These are phyloP conservation scores for Purshia tridentata DNA, from an alignment of 306 rosid genomes.

Conservation along the genomic window DNA sequence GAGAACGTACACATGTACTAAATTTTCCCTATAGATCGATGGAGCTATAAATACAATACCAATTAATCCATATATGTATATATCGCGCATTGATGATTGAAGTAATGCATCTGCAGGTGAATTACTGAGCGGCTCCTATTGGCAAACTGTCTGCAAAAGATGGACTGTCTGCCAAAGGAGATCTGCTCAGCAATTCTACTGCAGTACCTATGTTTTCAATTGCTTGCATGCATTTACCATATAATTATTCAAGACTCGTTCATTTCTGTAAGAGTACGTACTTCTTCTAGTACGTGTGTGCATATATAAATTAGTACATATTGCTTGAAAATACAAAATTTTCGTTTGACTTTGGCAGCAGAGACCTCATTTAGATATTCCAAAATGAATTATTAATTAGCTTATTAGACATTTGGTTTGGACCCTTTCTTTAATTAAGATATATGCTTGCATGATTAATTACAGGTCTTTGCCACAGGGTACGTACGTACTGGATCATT, in stretches of 20 bases:
- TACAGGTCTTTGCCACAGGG: not conserved
- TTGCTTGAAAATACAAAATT: too few relatives aligned
- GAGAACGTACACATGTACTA: too few relatives aligned
- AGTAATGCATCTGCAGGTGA: slow-evolving; percentile 13
- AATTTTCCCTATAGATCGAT: too few relatives aligned
- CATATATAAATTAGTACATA: too few relatives aligned
- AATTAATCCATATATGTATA: too few relatives aligned
- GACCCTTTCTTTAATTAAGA: not conserved
- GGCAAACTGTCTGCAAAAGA: slow-evolving; percentile 4
- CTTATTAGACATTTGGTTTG: not conserved
- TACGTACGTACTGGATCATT: not conserved
- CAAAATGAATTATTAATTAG: not conserved
- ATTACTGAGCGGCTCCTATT: slow-evolving; percentile 19
- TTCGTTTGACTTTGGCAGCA: too few relatives aligned
- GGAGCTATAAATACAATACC: too few relatives aligned
- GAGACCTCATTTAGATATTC: too few relatives aligned
- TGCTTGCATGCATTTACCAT: not conserved
- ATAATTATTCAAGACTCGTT: not conserved
- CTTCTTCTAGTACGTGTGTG: too few relatives aligned
- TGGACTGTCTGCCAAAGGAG: slow-evolving; percentile 20
- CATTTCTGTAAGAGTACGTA: too few relatives aligned
- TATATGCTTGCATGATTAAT: not conserved
- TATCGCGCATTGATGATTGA: too few relatives aligned
- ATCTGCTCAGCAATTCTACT: slow-evolving; percentile 24
- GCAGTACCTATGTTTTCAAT: not conserved